Conservation (phyloP, 2,329 filamentous ascomycete genomes). For the Ustulina deusta region DNA sequence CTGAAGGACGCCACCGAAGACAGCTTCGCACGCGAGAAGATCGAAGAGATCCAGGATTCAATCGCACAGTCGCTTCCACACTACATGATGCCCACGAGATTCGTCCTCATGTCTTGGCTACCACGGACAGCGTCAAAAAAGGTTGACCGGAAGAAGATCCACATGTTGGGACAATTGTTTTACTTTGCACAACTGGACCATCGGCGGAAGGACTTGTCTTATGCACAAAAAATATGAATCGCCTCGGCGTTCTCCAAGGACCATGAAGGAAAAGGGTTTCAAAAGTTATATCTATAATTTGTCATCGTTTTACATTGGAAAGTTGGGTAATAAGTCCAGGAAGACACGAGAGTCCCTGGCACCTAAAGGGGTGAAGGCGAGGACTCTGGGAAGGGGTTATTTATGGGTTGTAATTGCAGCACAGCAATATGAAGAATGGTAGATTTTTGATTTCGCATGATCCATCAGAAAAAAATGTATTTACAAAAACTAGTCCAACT, state of each 20-base stretch:
- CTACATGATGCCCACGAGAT: conserved; percentile 40
- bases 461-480: too few relatives aligned
- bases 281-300: not conserved
- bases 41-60: conserved; percentile 30
- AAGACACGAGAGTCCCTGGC: too few relatives aligned
- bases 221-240: conserved; percentile 32
- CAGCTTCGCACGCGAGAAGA: conserved; percentile 28
- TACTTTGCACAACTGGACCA: conserved; percentile 35
- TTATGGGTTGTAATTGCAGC: not conserved
- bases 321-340: not conserved
- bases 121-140: conserved; percentile 38
- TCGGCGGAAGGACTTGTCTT: conserved; percentile 34
- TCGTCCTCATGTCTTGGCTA: conserved; percentile 40
- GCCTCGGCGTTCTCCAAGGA: not conserved
- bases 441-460: not conserved
- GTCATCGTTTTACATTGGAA: not conserved
- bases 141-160: conserved; percentile 40
- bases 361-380: not conserved
- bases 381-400: not conserved
- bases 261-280: not conserved
- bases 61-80: conserved; percentile 38
- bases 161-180: conserved; percentile 38
- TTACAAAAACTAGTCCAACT: too few relatives aligned
- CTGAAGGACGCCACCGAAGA: conserved; percentile 36
- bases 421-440: not conserved